Evolutionary conservation across 2,329 filamentous ascomycete genomes (phyloP), one percentile per base, ranked within the genome.

Genomic region (Xylariaceae sp.): DNA sequence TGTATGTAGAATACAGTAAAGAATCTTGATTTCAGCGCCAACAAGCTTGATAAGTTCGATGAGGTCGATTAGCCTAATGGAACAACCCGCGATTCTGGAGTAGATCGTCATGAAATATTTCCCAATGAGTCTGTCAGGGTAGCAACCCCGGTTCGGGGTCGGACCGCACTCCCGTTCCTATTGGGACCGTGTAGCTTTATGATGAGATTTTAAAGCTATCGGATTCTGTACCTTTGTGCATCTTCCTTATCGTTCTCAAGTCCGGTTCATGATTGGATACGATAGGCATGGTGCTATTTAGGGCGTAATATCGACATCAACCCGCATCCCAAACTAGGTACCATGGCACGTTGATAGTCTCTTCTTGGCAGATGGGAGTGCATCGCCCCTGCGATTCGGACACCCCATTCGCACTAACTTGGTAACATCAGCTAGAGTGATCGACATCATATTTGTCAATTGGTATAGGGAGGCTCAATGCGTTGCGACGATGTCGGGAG

Each of bases 11-110:
- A n/a, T n/a, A n/a, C n/a, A 28, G 45, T 29, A 33, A n/a, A 6
- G 19, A 46, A 56, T 45, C 46, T 55, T 56, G 53, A 51, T 51
- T 56, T n/a, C n/a, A 29, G n/a, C 34, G 24, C 11, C 26, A 46
- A 24, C n/a, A n/a, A n/a, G n/a, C n/a, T n/a, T n/a, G n/a, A n/a
- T 8, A 51, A 50, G 36, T 26, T 44, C 39, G 46, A 39, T 40
- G 40, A 24, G 46, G 31, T 31, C 46, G 14, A 45, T 50, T 41
- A 45, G 40, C 37, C 46, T 56, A 51, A 47, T 45, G 19, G 24
- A 44, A 3, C 21, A 28, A 23, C 26, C 36, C 17, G 26, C 19
- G 28, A 46, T 52, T n/a, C 23, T 56, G 5, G 16, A 45, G 16
- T 14, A 45, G 46, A 56, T 56, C 53, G 34, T 28, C 53, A 36